Conservation (phyloP, 2,329 filamentous ascomycete species). For the Aspergillus piperis region DNA sequence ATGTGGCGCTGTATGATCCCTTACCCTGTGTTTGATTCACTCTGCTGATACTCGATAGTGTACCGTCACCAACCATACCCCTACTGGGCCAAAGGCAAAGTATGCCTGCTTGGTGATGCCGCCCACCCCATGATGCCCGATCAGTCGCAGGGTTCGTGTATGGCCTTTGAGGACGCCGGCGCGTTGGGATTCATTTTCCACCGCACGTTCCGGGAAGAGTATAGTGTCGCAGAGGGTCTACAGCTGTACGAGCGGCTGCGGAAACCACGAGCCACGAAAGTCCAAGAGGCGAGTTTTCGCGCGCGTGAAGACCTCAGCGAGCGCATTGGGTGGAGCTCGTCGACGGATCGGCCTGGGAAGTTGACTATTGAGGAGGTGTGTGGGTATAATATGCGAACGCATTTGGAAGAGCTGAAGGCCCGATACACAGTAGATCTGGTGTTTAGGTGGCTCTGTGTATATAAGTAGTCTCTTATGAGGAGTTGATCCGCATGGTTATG, state of each 20-base stretch:
- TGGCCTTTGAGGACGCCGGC: conserved; percentile 46
- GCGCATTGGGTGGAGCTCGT: conserved; percentile 33
- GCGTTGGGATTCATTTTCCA: conserved; percentile 41
- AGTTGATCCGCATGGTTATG: too few species aligned
- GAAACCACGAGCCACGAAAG: conserved; percentile 31
- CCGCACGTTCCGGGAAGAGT: conserved; percentile 21
- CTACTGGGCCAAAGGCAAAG: conserved; percentile 31
- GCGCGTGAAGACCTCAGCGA: conserved; percentile 31
- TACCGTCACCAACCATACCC: conserved; percentile 31
- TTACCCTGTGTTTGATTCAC: not conserved
- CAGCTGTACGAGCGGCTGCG: conserved; percentile 32
- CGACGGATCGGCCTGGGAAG: conserved; percentile 29
- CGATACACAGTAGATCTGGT: not conserved
- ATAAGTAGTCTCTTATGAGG: too few species aligned
- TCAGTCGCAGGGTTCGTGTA: conserved; percentile 38
- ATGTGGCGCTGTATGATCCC: conserved; percentile 26
- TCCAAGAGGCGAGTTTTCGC: conserved; percentile 33
- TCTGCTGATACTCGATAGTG: conserved; percentile 15
- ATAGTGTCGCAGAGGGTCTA: conserved; percentile 25
- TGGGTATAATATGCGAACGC: conserved; percentile 31
- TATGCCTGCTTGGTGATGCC: conserved; percentile 34
- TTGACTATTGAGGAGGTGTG: conserved; percentile 38
- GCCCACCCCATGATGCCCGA: conserved; percentile 39
- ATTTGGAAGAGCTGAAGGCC: conserved; percentile 11
- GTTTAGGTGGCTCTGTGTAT: not conserved